Conservation (phyloP, 805 yeast species). For the Nadsonia fulvescens region DNA sequence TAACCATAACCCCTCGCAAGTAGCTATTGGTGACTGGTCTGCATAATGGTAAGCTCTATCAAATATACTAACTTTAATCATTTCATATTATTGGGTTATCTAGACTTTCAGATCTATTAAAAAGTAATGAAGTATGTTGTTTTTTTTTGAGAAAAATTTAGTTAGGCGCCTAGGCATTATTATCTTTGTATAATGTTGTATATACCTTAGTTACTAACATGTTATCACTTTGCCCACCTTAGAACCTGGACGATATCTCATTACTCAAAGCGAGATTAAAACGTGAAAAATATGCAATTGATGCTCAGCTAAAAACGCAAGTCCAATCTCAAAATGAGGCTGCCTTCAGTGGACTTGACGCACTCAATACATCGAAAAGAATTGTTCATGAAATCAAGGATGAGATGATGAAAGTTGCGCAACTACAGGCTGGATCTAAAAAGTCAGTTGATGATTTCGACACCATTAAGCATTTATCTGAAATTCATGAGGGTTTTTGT, state of each 20-base stretch:
- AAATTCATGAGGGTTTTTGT: slow-evolving; percentile 51
- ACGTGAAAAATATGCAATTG: slow-evolving; percentile 55
- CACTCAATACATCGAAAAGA: slow-evolving; percentile 21
- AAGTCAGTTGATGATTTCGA: slow-evolving; percentile 49
- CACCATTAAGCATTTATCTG: slow-evolving; percentile 47
- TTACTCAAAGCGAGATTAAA: slow-evolving; percentile 18
- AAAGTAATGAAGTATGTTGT: too few species aligned
- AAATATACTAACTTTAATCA: too few species aligned
- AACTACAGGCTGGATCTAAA: slow-evolving; percentile 35
- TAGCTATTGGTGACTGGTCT: too few species aligned
- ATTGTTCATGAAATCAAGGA: slow-evolving; percentile 21
- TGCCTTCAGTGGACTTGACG: slow-evolving; percentile 24
- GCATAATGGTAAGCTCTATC: too few species aligned
- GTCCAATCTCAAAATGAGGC: slow-evolving; percentile 46
- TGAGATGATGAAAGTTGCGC: slow-evolving; percentile 21
- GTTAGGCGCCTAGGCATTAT: too few species aligned
- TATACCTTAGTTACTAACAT: too few species aligned
- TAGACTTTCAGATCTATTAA: too few species aligned
- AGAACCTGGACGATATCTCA: slow-evolving; percentile 20
- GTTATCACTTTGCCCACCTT: too few species aligned
- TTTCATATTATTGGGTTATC: too few species aligned
- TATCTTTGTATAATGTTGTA: too few species aligned
- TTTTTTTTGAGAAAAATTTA: too few species aligned
- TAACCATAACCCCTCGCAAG: too few species aligned
- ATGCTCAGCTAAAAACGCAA: slow-evolving; percentile 53